Evolutionary conservation across 306 rosid genomes (phyloP), one percentile per base, ranked within the genome.

Genomic region (Dryas drummondii): DNA sequence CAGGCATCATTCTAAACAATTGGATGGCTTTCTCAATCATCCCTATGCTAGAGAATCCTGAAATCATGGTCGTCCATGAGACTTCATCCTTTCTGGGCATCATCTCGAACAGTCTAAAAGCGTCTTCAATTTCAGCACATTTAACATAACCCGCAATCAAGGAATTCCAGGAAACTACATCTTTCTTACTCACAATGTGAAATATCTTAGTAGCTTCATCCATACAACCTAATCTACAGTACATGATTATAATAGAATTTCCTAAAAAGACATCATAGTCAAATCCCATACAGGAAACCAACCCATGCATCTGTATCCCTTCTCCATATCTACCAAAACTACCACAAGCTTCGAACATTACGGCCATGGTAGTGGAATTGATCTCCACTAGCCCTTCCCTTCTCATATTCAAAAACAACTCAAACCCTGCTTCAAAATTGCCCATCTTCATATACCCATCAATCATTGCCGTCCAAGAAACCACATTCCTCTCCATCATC

Each of bases 401-500:
- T 73, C 91, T 88, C 92, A 89, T 87, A 59, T 83, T 72, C 63
- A 68, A 44, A 83, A 93, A 91, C 84, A 91, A 85, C 45, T 68
- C 56, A 83, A 91, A 84, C 61, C 97, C 97, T 5, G 79, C 86
- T 68, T 76, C 55, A 53, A 93, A 91, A 72, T 75, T 81, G 13
- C 80, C 90, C 10, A 72, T 74, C 76, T 86, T 90, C 88, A 89
- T 86, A 66, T 81, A 86, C 73, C 96, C 97, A 79, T 93, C 83
- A 61, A 91, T 87, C 91, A 91, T 89, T 15, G 91, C 72, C 49
- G 97, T 89, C 98, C 97, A 93, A 67, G 89, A 82, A 74, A 91
- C 87, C 75, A 89, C 91, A 59, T 84, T 91, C 79, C 87, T 88
- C 65, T 82, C 87, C 2, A 82, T 85, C 91, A 89, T 91, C 74